These are phyloP conservation scores for Pichia cabralensis DNA, from an alignment of 805 yeast genomes.

Conservation along the genomic window DNA sequence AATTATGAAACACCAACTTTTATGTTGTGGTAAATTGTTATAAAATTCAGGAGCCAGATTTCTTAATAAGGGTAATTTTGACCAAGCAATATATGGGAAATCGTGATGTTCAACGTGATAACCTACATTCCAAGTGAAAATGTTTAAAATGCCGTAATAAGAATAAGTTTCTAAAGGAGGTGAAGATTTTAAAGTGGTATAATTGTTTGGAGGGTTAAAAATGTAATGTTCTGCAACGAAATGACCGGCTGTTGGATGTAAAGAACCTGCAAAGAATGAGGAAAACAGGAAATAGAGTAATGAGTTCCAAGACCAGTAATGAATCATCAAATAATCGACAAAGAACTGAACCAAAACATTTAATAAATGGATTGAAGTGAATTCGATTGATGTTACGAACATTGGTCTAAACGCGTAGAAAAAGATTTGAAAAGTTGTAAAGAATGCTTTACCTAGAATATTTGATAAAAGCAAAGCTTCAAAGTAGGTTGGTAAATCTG, in stretches of 20 bases:
- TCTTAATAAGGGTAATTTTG: slow-evolving; percentile 55
- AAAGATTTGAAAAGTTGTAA: slow-evolving; percentile 80
- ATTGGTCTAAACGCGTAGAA: slow-evolving; percentile 88
- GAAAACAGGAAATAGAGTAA: slow-evolving; percentile 60
- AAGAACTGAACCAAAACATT: slow-evolving; percentile 53
- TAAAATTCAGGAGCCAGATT: slow-evolving; percentile 72
- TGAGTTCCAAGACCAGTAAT: slow-evolving; percentile 53
- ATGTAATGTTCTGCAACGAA: slow-evolving; percentile 92
- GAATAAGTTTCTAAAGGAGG: slow-evolving; percentile 80
- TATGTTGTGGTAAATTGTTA: slow-evolving; percentile 65
- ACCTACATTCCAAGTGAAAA: slow-evolving; percentile 86
- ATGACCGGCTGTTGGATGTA: slow-evolving; percentile 93
- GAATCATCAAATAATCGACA: slow-evolving; percentile 50
- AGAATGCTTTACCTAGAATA: slow-evolving; percentile 79
- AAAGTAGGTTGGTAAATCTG: slow-evolving; percentile 75
- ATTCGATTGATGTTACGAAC: slow-evolving; percentile 65
- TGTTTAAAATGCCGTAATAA: slow-evolving; percentile 73
- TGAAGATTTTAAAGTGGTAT: slow-evolving; percentile 21
- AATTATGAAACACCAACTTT: slow-evolving; percentile 71
- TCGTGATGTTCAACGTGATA: slow-evolving; percentile 94
- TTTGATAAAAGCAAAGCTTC: slow-evolving; percentile 71
- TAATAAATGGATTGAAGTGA: slow-evolving; percentile 65
- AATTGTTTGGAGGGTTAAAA: slow-evolving; percentile 41
- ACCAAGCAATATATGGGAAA: slow-evolving; percentile 91
- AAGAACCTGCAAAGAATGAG: slow-evolving; percentile 80